Evolutionary conservation across 2,329 filamentous ascomycete genomes (phyloP), one percentile per base, ranked within the genome.

Genomic region (Penicillium thymicola): DNA sequence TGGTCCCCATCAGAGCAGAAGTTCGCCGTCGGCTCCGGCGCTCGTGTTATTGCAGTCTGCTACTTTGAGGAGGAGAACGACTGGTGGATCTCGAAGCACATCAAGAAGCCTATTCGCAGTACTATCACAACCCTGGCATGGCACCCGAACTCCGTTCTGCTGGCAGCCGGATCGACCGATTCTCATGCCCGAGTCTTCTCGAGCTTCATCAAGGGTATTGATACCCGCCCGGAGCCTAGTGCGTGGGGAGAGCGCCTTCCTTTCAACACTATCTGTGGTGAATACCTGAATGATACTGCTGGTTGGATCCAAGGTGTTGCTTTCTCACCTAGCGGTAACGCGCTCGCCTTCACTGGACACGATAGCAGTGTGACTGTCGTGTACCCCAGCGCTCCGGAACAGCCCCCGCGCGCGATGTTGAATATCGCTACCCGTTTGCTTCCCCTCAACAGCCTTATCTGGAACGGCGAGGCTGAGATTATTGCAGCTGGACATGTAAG

Each of bases 31-130:
- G 94, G 94, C 59, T 97, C 92, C 28, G 94, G 94, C 60, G 94
- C 96, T 67, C 88, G 94, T 62, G 89, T 96, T 63, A 96, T 99
- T 69, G 92, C 94, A 40, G 85, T 97, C 66, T 99, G 94, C 82
- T 97, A 97, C 80, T 99, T 99, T 68, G 94, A 99, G 72, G 90
- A 96, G 74, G 94, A 99, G 77, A 97, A 99, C 77, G 92, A 99
- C 80, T 99, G 94, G 94, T 99, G 94, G 94, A 93, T 99, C 41
- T 97, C 92, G 37, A 99, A 99, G 82, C 94, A 99, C 78, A 79
- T 99, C 71, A 97, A 97, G 85, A 99, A 97, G 84, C 94, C 94
- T 21, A 96, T 99, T 69, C 89, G 93, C 65, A 96, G 92, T 74
- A 99, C 94, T 55, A 93, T 99, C 68, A 97, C 94, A 54, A 92